Evolutionary conservation across 768 basidiomycete genomes (phyloP).

Genomic region (Tricholomella constricta): DNA sequence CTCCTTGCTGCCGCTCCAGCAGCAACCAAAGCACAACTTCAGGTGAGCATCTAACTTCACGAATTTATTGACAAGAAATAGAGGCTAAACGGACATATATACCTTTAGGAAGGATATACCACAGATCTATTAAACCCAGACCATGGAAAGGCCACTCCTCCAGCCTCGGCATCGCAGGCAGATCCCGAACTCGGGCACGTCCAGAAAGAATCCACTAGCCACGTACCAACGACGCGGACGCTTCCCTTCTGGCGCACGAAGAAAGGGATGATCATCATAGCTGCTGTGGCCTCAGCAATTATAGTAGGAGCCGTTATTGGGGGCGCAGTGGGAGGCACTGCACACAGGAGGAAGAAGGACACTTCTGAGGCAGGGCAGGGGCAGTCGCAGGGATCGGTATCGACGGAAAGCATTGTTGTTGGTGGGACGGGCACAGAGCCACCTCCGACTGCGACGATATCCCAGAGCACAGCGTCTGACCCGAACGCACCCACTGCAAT

Average conservation of each 20-base stretch:
- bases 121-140: slow-evolving; percentile 42
- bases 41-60: slow-evolving; percentile 25
- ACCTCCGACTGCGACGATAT: too few species aligned
- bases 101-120: slow-evolving; percentile 54
- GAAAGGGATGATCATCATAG: slow-evolving; percentile 42
- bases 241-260: slow-evolving; percentile 52
- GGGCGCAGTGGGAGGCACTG: slow-evolving; percentile 57
- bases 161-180: slow-evolving; percentile 18
- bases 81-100: not conserved
- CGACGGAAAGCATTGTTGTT: not conserved
- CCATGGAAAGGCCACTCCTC: slow-evolving; percentile 16
- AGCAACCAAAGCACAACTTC: slow-evolving; percentile 40
- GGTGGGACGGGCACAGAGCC: not conserved
- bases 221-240: slow-evolving; percentile 11
- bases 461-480: too few species aligned
- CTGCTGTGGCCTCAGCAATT: slow-evolving; percentile 40
- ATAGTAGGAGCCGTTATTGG: slow-evolving; percentile 57
- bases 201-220: slow-evolving; percentile 22
- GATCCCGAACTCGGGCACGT: slow-evolving; percentile 20
- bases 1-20: slow-evolving; percentile 37
- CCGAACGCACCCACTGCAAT: too few species aligned
- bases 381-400: not conserved
- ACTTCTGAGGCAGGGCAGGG: not conserved
- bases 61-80: too few species aligned
- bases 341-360: slow-evolving; percentile 5